Evolutionary conservation across 2,329 filamentous ascomycete genomes (phyloP).

Genomic region (Coniella vitis): DNA sequence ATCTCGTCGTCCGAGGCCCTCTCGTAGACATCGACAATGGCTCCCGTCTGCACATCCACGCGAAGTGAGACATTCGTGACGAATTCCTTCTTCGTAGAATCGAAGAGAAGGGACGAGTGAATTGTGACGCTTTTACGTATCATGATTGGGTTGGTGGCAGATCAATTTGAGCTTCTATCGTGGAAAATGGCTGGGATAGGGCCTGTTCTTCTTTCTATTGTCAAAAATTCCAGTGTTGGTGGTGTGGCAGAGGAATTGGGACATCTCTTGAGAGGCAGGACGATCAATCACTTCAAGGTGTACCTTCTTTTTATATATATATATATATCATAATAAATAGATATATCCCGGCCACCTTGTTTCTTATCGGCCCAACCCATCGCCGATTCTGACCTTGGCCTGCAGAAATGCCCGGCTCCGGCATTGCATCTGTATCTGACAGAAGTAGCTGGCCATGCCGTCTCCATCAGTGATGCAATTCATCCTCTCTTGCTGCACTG

Average conservation of each 20-base stretch:
- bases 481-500: too few relatives aligned
- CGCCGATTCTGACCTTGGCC: background rate
- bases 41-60: slow-evolving; percentile 31
- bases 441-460: too few relatives aligned
- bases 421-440: too few relatives aligned
- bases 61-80: slow-evolving; percentile 35
- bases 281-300: too few relatives aligned
- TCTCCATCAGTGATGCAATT: too few relatives aligned
- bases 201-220: too few relatives aligned
- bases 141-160: slow-evolving; percentile 4
- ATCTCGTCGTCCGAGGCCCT: slow-evolving; percentile 22
- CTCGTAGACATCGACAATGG: slow-evolving; percentile 30
- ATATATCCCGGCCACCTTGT: background rate
- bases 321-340: too few relatives aligned
- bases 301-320: too few relatives aligned
- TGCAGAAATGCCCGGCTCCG: background rate
- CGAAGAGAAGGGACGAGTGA: slow-evolving; percentile 41
- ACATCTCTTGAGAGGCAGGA: too few relatives aligned
- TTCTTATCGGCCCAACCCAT: background rate
- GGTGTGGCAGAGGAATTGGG: too few relatives aligned
- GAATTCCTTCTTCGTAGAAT: slow-evolving; percentile 36
- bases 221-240: too few relatives aligned
- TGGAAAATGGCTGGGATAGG: background rate
- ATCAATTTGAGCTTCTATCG: background rate
- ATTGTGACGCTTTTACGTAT: slow-evolving; percentile 23